Base-by-base conservation (phyloP, 805 yeast species). In the Lachancea sp. region DNA sequence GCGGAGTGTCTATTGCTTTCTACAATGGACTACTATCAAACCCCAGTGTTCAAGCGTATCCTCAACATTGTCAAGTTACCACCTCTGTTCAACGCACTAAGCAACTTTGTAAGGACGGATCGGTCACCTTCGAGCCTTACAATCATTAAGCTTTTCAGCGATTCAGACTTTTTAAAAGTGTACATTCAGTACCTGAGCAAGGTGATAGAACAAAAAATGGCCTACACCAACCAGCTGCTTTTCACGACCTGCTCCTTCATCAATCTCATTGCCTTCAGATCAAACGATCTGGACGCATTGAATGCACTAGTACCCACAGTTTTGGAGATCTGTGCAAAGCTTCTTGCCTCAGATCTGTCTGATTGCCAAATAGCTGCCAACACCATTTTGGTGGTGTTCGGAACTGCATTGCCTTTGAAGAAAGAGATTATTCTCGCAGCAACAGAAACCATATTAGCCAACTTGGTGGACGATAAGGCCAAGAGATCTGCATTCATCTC, bases 341-440 rank as follows among this genome's bases (percentile, higher is more conserved):
- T 85, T 33, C 64, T 83, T 49, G 65, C 67, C 2, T 68, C 78
- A 6, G 47, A 65, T 11, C 65, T 70, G 8, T 63, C 68, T 32
- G 95, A 87, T 56, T 73, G 82, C 41, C 93, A 85, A 61, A 74
- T 87, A 48, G 82, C 96, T 16, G 88, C 91, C 1, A 91, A 86
- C 62, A 85, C 95, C 39, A 71, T 89, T 12, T 60, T 91, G 19
- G 77, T 91, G 0, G 96, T 91, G 2, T 68, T 90, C 42, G 76
- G 84, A 5, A 73, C 91, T 2, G 82, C 91, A 38, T 73, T 81
- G 40, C 83, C 87, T 6, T 71, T 93, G 34, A 72, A 55, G 30
- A 60, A 59, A 27, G 69, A 73, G 12, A 76, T 85, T 13, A 65
- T 79, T 15, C 65, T 73, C 41, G 88, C 89, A 5, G 77, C 85